Conservation (phyloP, 1,284 basidiomycete genomes). For the Leccinum subrobustum region DNA sequence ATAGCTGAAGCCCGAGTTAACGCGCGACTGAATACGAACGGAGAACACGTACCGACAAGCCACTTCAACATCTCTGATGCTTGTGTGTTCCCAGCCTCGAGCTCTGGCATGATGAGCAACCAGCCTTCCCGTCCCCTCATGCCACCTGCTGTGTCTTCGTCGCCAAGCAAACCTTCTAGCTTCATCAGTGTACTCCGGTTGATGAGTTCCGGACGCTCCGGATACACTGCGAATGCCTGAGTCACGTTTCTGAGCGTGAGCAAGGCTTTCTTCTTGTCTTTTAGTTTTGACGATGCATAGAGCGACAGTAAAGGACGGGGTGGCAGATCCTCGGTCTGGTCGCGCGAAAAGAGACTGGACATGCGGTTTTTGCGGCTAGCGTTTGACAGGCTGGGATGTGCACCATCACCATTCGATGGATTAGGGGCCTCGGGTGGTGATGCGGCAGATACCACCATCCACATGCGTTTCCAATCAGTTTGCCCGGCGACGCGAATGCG, state of each 20-base stretch:
- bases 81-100: slow-evolving; percentile 46
- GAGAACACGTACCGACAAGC: slow-evolving; percentile 69
- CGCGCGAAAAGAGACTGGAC: slow-evolving; percentile 63
- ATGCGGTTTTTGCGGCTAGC: slow-evolving; percentile 58
- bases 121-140: slow-evolving; percentile 75
- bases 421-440: slow-evolving; percentile 26
- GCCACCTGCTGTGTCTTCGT: slow-evolving; percentile 65
- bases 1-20: slow-evolving; percentile 48
- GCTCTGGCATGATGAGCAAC: slow-evolving; percentile 86
- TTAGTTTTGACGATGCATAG: slow-evolving; percentile 59
- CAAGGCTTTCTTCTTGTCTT: slow-evolving; percentile 67
- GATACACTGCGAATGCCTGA: slow-evolving; percentile 88
- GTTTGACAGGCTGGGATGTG: slow-evolving; percentile 12
- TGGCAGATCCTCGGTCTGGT: slow-evolving; percentile 32
- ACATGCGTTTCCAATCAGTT: slow-evolving; percentile 94
- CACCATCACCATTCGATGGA: slow-evolving; percentile 12
- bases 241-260: slow-evolving; percentile 57
- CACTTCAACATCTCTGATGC: slow-evolving; percentile 89
- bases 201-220: slow-evolving; percentile 91
- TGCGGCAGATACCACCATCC: slow-evolving; percentile 73
- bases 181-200: slow-evolving; percentile 86
- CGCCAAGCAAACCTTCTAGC: slow-evolving; percentile 77
- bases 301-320: slow-evolving; percentile 47
- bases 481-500: slow-evolving; percentile 90
- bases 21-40: slow-evolving; percentile 3